phyloP scores from a whole-genome alignment of 2,329 filamentous ascomycete species.

The Clonostachys rosea region DNA sequence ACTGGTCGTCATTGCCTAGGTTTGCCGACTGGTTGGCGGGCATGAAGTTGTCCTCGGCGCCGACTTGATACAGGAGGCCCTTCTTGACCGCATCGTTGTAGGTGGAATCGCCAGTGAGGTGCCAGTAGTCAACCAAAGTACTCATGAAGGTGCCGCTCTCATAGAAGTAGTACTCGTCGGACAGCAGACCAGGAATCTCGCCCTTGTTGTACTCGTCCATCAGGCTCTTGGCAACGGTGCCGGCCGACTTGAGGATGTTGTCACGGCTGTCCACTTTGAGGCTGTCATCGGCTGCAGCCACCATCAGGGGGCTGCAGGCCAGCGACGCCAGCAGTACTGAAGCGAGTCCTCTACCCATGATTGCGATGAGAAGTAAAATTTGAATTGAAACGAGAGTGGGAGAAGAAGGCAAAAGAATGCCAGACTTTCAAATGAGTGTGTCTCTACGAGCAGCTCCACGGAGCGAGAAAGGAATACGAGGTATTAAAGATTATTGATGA shows the following conservation, averaged over 20 bases:
- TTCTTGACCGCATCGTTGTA: conserved; percentile 52
- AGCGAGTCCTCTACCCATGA: too few species aligned
- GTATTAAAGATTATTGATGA: too few species aligned
- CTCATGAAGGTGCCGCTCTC: conserved; percentile 59
- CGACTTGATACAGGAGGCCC: conserved; percentile 47
- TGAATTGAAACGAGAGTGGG: too few species aligned
- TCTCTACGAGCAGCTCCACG: too few species aligned
- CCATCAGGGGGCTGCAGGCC: too few species aligned
- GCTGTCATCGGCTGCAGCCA: too few species aligned
- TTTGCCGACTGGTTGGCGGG: conserved; percentile 44
- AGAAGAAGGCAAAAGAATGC: too few species aligned
- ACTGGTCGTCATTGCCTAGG: conserved; percentile 62
- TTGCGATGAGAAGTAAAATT: too few species aligned
- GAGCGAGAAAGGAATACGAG: too few species aligned
- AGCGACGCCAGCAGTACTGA: too few species aligned
- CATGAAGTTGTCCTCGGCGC: conserved; percentile 49
- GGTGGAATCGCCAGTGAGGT: conserved; percentile 51
- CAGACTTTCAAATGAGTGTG: too few species aligned
- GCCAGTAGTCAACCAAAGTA: conserved; percentile 61
- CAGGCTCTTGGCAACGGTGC: conserved; percentile 34
- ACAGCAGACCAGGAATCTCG: conserved; percentile 30
- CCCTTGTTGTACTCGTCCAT: conserved; percentile 41
- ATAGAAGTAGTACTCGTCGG: conserved; percentile 51
- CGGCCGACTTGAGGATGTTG: conserved; percentile 30
- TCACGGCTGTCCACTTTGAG: conserved; percentile 6